These are phyloP conservation scores for Plectosphaerella cucumerina DNA, from an alignment of 2,329 filamentous ascomycete species.

Conservation along the genomic window DNA sequence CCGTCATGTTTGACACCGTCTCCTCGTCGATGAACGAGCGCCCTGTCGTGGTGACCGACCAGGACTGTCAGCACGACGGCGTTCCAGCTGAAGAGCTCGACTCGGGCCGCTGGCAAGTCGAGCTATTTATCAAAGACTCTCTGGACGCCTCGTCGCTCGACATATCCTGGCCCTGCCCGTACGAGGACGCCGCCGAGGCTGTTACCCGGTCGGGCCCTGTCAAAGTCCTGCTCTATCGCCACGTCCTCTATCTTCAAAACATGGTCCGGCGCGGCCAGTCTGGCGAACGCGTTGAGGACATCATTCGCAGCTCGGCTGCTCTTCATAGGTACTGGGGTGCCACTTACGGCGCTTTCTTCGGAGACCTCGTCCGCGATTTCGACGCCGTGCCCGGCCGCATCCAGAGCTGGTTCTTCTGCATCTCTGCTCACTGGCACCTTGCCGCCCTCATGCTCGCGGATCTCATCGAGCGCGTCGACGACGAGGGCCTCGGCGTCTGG, in stretches of 20 bases:
- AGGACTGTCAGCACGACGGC: constrained; percentile 34
- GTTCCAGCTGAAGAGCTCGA: constrained; percentile 11
- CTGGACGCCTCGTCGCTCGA: constrained; percentile 17
- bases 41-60: constrained; percentile 30
- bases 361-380: constrained; percentile 45
- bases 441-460: constrained; percentile 52
- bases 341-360: constrained; percentile 47
- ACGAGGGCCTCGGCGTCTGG: constrained; percentile 21
- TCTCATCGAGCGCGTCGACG: constrained; percentile 45
- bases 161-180: constrained; percentile 49
- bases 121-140: constrained; percentile 30
- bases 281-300: constrained; percentile 38
- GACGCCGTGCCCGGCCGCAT: constrained; percentile 45
- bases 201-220: constrained; percentile 51
- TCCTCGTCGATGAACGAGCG: constrained; percentile 46
- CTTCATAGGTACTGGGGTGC: constrained; percentile 53
- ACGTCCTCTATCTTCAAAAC: constrained; percentile 51
- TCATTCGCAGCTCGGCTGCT: constrained; percentile 40
- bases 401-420: constrained; percentile 56
- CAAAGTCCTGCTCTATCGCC: constrained; percentile 55
- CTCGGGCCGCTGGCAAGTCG: constrained; percentile 21
- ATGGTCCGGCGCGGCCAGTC: constrained; percentile 35
- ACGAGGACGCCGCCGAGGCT: constrained; percentile 43
- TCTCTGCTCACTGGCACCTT: constrained; percentile 55
- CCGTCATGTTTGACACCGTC: constrained; percentile 55